These are phyloP conservation scores for Tolypocladium tropicale DNA, from an alignment of 2,329 filamentous ascomycete species.

Conservation along the genomic window DNA sequence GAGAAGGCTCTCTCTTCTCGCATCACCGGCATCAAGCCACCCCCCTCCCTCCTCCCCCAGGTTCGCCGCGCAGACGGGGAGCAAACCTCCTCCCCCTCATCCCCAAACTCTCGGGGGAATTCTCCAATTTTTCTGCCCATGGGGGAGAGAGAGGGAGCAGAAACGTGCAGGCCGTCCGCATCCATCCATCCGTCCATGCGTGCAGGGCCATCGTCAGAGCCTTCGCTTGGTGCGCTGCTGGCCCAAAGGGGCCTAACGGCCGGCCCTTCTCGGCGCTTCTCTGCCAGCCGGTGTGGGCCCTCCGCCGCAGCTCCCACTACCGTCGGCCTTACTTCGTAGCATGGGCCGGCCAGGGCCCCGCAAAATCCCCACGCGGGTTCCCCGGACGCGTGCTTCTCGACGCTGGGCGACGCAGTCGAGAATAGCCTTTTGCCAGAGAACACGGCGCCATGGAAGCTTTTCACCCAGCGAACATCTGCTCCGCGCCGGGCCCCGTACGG, in stretches of 20 bases:
- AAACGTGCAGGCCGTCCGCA: not conserved
- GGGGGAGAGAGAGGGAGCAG: not conserved
- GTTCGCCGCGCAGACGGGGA: not conserved
- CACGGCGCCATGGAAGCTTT: not conserved
- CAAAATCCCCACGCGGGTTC: slow-evolving; percentile 13
- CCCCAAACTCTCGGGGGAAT: not conserved
- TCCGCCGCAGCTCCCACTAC: slow-evolving; percentile 3
- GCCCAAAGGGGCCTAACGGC: slow-evolving; percentile 4
- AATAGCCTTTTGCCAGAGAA: not conserved
- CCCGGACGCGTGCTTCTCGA: slow-evolving; percentile 12
- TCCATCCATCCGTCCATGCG: not conserved
- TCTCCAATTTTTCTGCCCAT: not conserved
- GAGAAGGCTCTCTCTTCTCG: no score
- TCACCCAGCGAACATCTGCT: no score
- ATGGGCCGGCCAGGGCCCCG: slow-evolving; percentile 7
- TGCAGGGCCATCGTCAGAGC: not conserved
- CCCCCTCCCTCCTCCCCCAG: not conserved
- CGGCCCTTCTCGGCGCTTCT: slow-evolving; percentile 28
- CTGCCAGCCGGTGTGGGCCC: slow-evolving; percentile 6
- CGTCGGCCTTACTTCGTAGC: slow-evolving; percentile 23
- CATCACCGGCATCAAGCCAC: not conserved
- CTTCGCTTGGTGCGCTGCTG: slow-evolving; percentile 1
- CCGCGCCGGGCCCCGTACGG: not conserved
- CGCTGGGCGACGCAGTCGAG: no score
- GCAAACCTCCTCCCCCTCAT: not conserved